Evolutionary conservation across 306 rosid genomes (phyloP).

Genomic region (Hippophae tibetana): DNA sequence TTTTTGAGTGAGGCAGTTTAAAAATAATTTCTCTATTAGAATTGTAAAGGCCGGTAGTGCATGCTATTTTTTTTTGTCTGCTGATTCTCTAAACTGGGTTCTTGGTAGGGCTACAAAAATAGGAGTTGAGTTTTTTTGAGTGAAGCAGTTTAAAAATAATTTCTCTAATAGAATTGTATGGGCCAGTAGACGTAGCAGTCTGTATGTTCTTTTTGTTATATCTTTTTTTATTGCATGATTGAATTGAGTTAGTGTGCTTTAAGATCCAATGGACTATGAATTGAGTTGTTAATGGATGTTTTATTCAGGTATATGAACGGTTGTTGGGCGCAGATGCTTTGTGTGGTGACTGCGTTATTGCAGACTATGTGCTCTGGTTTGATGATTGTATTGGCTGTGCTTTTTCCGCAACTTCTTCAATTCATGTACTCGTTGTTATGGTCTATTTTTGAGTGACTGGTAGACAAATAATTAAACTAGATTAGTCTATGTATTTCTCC

Average conservation of each 20-base stretch:
- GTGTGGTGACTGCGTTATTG: constrained; percentile 92
- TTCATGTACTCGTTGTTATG: constrained; percentile 31
- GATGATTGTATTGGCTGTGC: constrained; percentile 74
- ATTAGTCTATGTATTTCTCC: neutral
- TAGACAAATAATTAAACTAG: constrained; percentile 17
- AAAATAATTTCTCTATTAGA: too few relatives aligned
- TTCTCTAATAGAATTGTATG: too few relatives aligned
- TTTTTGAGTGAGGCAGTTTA: too few relatives aligned
- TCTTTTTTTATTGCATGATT: neutral
- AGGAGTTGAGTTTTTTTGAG: too few relatives aligned
- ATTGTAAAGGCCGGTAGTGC: too few relatives aligned
- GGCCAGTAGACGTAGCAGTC: too few relatives aligned
- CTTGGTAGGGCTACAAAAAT: too few relatives aligned
- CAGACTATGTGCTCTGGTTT: constrained; percentile 79
- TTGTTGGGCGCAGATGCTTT: constrained; percentile 97
- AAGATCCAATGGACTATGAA: constrained; percentile 39
- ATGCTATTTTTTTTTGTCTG: too few relatives aligned
- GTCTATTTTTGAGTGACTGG: constrained; percentile 23
- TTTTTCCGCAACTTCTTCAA: constrained; percentile 46
- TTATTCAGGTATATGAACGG: constrained; percentile 85
- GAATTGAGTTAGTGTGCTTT: constrained; percentile 21
- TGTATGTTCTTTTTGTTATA: neutral
- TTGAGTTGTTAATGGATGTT: constrained; percentile 76
- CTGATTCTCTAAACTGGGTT: too few relatives aligned
- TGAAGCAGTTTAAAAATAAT: too few relatives aligned